Evolutionary conservation across 768 basidiomycete genomes (phyloP).

Genomic region (Pulveroboletus sp.): DNA sequence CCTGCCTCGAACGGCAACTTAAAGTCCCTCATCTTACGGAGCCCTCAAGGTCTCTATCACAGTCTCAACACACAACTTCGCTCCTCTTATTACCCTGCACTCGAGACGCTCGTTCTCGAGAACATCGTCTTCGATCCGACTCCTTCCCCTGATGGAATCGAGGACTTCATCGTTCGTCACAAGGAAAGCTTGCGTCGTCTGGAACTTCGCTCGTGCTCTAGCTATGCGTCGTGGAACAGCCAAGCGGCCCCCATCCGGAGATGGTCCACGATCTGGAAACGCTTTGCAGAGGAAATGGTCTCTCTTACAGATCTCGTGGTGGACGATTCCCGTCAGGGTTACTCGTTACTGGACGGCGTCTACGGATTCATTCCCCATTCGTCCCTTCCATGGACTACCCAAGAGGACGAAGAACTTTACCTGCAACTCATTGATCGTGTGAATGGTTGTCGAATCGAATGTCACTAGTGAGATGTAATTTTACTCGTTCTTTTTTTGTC

Average conservation of each 20-base stretch:
- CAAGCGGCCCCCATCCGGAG: constrained; percentile 14
- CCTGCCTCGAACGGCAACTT: constrained; percentile 19
- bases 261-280: constrained; percentile 29
- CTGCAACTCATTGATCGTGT: constrained; percentile 12
- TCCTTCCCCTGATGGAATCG: constrained; percentile 20
- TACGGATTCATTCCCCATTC: constrained; percentile 24
- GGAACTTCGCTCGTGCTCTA: constrained; percentile 26
- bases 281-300: constrained; percentile 19
- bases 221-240: constrained; percentile 23
- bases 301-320: constrained; percentile 24
- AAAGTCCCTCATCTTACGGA: constrained; percentile 23
- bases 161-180: constrained; percentile 32
- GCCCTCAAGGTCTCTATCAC: constrained; percentile 29
- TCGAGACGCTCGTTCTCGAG: constrained; percentile 27
- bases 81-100: constrained; percentile 23
- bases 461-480: background rate
- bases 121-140: constrained; percentile 29
- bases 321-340: constrained; percentile 13
- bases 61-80: constrained; percentile 22
- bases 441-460: constrained; percentile 6
- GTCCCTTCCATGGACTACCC: background rate
- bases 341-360: constrained; percentile 21
- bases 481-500: background rate
- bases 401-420: constrained; percentile 14
- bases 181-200: constrained; percentile 23